Percentiles rank a stretch among this genome's conserved stretches.
These are phyloP conservation scores for Metschnikowia matae DNA, from an alignment of 805 yeast species.

Conservation along the genomic window DNA sequence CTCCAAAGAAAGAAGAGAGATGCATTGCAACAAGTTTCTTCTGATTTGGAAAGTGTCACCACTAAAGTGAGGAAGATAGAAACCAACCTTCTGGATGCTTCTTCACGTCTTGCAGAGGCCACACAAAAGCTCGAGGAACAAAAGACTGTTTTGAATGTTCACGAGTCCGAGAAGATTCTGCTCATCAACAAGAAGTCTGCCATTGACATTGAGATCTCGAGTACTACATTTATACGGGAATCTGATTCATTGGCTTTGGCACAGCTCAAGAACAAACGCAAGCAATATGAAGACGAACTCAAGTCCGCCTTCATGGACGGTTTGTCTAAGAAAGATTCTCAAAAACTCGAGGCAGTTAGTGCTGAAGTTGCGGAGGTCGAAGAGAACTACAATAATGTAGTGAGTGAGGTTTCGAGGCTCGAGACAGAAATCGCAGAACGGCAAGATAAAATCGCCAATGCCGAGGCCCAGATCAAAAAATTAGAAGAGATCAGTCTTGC, in stretches of 20 bases:
- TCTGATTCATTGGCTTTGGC: constrained; percentile 18
- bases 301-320: constrained; percentile 49
- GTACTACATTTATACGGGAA: constrained; percentile 31
- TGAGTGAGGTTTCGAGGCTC: constrained; percentile 36
- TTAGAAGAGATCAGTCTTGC: constrained; percentile 6
- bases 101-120: constrained; percentile 39
- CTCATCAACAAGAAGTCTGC: constrained; percentile 39
- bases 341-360: constrained; percentile 34
- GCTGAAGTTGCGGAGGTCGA: constrained; percentile 36
- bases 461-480: constrained; percentile 10
- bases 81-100: constrained; percentile 46
- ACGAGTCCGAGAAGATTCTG: constrained; percentile 40
- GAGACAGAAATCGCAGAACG: constrained; percentile 39
- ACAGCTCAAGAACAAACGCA: constrained; percentile 29
- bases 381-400: constrained; percentile 36
- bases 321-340: constrained; percentile 48
- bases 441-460: constrained; percentile 8
- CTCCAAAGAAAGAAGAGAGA: constrained; percentile 48
- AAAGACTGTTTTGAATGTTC: constrained; percentile 40
- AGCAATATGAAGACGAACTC: constrained; percentile 47
- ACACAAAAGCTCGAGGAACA: constrained; percentile 42
- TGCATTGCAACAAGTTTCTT: constrained; percentile 31
- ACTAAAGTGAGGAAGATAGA: constrained; percentile 43
- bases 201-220: constrained; percentile 40
- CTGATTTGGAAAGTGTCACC: constrained; percentile 34